Evolutionary conservation across 768 basidiomycete species (phyloP).

Genomic region (Boletellus ananas): DNA sequence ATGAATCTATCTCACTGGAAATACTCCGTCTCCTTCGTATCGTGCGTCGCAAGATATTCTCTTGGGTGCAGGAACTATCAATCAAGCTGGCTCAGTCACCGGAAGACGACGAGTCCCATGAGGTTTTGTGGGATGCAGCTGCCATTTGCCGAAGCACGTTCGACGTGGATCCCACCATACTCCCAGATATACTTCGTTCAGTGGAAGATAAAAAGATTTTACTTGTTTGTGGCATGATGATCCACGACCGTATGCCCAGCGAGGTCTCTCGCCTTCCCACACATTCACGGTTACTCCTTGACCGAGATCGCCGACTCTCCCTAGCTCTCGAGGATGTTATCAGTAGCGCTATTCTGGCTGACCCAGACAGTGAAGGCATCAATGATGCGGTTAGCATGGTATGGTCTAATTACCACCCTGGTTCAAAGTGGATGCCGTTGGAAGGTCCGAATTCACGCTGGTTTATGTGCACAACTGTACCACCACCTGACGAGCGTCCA

Average conservation of each 20-base stretch:
- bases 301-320: slow-evolving; percentile 33
- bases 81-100: slow-evolving; percentile 11
- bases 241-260: slow-evolving; percentile 30
- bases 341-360: slow-evolving; percentile 4
- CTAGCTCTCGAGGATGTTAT: slow-evolving; percentile 25
- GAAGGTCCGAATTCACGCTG: slow-evolving; percentile 27
- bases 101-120: slow-evolving; percentile 1
- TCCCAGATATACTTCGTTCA: slow-evolving; percentile 15
- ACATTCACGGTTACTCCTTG: slow-evolving; percentile 22
- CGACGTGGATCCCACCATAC: slow-evolving; percentile 12
- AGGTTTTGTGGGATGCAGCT: slow-evolving; percentile 13
- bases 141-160: slow-evolving; percentile 29
- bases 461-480: slow-evolving; percentile 25
- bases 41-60: slow-evolving; percentile 30
- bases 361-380: slow-evolving; percentile 17
- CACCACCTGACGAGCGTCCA: slow-evolving; percentile 3
- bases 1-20: slow-evolving; percentile 15
- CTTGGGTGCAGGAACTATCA: slow-evolving; percentile 35
- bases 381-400: slow-evolving; percentile 27
- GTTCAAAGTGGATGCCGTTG: slow-evolving; percentile 21
- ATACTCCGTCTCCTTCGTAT: slow-evolving; percentile 25
- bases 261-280: neutral
- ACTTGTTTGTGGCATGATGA: slow-evolving; percentile 31
- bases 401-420: slow-evolving; percentile 31
- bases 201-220: slow-evolving; percentile 28